A percentile compares a stretch with the other conserved stretches of the same genome.
These are phyloP conservation scores for Ailanthus altissimus DNA, from an alignment of 345 rosid genomes.

Conservation along the genomic window DNA sequence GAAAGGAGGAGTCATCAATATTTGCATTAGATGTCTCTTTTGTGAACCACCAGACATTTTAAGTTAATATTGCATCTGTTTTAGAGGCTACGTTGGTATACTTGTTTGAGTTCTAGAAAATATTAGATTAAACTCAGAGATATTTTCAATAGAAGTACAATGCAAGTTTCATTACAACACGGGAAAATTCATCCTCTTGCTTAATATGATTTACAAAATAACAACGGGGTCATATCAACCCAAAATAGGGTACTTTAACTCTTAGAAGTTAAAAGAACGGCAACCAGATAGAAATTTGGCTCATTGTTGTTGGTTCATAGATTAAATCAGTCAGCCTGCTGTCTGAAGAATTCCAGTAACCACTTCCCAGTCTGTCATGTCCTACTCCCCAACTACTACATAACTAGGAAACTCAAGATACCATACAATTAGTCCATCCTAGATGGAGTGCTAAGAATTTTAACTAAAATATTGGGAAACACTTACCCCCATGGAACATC, in stretches of 20 bases:
- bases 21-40: not conserved
- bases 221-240: not conserved
- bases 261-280: not conserved
- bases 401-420: not conserved
- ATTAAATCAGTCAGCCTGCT: not conserved
- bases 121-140: no score
- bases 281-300: not conserved
- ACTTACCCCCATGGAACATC: slow-evolving; percentile 93
- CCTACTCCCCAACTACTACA: not conserved
- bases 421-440: not conserved
- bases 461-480: slow-evolving; percentile 7
- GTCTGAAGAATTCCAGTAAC: slow-evolving; percentile 3
- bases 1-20: not conserved
- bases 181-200: not conserved
- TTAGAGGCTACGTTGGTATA: not conserved
- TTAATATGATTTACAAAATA: not conserved
- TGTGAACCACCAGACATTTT: not conserved
- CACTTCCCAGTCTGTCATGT: not conserved
- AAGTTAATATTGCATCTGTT: not conserved
- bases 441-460: not conserved
- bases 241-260: not conserved
- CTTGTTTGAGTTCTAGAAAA: not conserved
- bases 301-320: not conserved
- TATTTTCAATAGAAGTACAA: no score
- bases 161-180: no score